Evolutionary conservation across 257 asterid genomes (phyloP).

Genomic region (Cordia subcordata): DNA sequence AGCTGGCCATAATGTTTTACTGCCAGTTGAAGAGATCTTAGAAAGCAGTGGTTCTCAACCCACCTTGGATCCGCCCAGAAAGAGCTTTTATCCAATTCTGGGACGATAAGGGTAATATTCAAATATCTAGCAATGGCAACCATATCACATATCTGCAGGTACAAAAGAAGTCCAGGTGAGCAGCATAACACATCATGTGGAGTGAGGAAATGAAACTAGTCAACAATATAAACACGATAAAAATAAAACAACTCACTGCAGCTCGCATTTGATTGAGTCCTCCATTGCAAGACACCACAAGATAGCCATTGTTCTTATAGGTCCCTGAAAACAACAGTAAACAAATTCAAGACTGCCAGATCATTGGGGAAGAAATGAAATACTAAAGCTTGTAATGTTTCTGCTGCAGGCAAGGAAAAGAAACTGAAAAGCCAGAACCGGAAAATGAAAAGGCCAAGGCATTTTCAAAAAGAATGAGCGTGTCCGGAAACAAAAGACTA

Average conservation of each 20-base stretch:
- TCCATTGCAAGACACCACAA: conserved; percentile 18
- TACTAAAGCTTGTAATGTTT: not conserved
- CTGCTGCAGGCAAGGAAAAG: not conserved
- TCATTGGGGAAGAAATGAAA: not conserved
- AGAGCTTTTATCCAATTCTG: conserved; percentile 16
- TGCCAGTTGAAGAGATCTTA: not conserved
- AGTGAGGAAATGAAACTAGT: not conserved
- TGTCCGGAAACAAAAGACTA: too few species aligned
- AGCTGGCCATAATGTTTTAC: not conserved
- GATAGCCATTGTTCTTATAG: conserved; percentile 14
- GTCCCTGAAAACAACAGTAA: conserved; percentile 1
- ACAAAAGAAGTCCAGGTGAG: not conserved
- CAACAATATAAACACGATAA: too few species aligned
- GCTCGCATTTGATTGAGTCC: conserved; percentile 21
- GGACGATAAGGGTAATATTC: conserved; percentile 13
- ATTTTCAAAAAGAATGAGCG: too few species aligned
- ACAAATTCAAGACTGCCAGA: not conserved
- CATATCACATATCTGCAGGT: conserved; percentile 16
- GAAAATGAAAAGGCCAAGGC: too few species aligned
- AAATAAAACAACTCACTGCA: conserved; percentile 7
- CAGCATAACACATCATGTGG: not conserved
- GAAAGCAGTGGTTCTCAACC: not conserved
- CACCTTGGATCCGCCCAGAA: conserved; percentile 15
- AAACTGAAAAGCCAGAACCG: too few species aligned
- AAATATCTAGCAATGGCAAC: conserved; percentile 13